Evolutionary conservation across 345 rosid species (phyloP).

Genomic region (Melastoma malabathricum): DNA sequence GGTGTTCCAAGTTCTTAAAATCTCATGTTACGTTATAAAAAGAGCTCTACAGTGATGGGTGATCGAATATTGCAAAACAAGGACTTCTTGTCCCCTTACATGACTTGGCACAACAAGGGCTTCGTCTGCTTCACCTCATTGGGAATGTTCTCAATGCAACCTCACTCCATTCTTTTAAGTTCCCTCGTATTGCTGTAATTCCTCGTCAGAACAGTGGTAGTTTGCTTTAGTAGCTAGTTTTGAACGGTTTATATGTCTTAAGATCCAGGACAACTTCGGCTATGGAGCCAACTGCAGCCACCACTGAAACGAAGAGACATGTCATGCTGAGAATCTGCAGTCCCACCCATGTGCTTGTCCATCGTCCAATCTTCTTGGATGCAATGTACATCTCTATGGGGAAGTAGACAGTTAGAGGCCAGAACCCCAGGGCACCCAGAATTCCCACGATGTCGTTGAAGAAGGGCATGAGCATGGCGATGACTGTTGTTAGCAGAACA

Average conservation of each 20-base stretch:
- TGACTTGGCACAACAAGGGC: too few species aligned
- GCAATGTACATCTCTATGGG: conserved; percentile 40
- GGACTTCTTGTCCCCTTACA: too few species aligned
- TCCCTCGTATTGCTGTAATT: too few species aligned
- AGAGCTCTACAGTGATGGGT: too few species aligned
- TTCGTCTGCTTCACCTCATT: too few species aligned
- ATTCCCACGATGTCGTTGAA: conserved; percentile 41
- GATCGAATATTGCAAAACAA: too few species aligned
- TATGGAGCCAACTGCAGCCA: conserved; percentile 37
- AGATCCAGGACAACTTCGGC: conserved; percentile 45
- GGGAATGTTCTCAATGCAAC: too few species aligned
- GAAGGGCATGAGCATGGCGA: conserved; percentile 51
- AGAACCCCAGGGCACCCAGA: conserved; percentile 45
- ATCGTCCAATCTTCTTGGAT: conserved; percentile 21
- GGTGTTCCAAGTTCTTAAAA: too few species aligned
- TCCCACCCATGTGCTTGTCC: conserved; percentile 27
- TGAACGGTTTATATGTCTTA: conserved; percentile 38
- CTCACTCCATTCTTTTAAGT: too few species aligned
- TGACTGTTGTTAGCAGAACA: conserved; percentile 24
- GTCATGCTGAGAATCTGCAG: conserved; percentile 28
- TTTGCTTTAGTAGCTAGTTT: conserved; percentile 39
- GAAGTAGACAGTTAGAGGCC: conserved; percentile 44
- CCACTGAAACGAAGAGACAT: conserved; percentile 22
- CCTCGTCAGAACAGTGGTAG: conserved; percentile 4
- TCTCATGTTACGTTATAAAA: too few species aligned